A percentile compares a stretch with the other conserved stretches of the same genome.
Conservation (phyloP, 495 filamentous ascomycete species). For the Sabuloglossum arenarium region DNA sequence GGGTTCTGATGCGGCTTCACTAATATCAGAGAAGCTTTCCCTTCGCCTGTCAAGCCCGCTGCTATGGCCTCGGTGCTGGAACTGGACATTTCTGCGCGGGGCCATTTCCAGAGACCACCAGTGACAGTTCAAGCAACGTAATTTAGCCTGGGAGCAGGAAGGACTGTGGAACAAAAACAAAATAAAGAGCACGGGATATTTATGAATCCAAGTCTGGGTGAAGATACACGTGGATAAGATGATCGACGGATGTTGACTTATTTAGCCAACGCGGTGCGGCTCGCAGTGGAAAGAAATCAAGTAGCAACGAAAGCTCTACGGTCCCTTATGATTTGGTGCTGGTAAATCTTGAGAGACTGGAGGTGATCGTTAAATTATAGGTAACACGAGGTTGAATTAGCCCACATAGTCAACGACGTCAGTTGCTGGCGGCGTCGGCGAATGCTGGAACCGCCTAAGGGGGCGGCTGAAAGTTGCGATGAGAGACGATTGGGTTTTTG, state of each 20-base stretch:
- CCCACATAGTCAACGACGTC: not conserved
- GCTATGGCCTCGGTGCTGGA: slow-evolving; percentile 37
- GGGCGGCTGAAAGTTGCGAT: not conserved
- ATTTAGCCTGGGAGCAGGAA: not conserved
- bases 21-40: slow-evolving; percentile 58
- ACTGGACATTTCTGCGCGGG: slow-evolving; percentile 40
- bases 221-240: not conserved
- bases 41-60: slow-evolving; percentile 37
- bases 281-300: not conserved
- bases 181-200: not conserved
- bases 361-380: not conserved
- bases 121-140: not conserved
- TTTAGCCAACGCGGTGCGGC: not conserved
- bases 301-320: too few relatives aligned
- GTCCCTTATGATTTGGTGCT: not conserved
- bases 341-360: not conserved
- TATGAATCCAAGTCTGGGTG: not conserved
- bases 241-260: not conserved
- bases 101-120: slow-evolving; percentile 15
- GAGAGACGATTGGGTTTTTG: not conserved
- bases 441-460: not conserved
- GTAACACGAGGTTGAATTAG: not conserved
- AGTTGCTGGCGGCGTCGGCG: not conserved
- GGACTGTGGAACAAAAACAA: not conserved
- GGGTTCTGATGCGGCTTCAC: slow-evolving; percentile 37